Conservation (phyloP, 306 rosid species). For the Sicyos edulis region DNA sequence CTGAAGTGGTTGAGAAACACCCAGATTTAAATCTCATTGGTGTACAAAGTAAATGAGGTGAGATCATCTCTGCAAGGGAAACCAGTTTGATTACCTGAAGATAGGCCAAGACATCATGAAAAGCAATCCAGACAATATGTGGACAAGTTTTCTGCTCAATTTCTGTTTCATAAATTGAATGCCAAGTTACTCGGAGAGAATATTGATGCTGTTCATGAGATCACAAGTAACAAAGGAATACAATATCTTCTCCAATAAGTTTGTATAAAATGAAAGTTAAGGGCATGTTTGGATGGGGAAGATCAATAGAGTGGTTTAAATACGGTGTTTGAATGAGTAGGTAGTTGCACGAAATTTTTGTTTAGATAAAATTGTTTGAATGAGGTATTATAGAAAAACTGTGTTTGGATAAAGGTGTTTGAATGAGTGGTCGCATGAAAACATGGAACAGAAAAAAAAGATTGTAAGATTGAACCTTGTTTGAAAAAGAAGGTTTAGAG, state of each 20-base stretch:
- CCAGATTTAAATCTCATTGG: conserved; percentile 13
- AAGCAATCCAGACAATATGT: conserved; percentile 72
- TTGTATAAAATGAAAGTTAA: background rate
- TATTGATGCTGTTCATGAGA: background rate
- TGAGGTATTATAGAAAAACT: too few relatives aligned
- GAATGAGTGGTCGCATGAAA: too few relatives aligned
- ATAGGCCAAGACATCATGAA: conserved; percentile 80
- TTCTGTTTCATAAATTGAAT: conserved; percentile 37
- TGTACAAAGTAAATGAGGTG: background rate
- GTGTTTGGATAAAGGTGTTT: too few relatives aligned
- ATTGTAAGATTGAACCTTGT: too few relatives aligned
- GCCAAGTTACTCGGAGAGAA: background rate
- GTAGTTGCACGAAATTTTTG: too few relatives aligned
- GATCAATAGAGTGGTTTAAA: too few relatives aligned
- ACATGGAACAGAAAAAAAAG: too few relatives aligned
- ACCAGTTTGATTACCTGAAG: conserved; percentile 54
- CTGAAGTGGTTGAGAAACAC: conserved; percentile 22
- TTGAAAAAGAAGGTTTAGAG: too few relatives aligned
- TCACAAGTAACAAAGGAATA: background rate
- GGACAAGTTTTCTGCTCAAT: conserved; percentile 83
- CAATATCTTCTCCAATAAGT: background rate
- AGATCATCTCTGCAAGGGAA: conserved; percentile 12
- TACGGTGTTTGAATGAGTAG: too few relatives aligned
- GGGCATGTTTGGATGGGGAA: too few relatives aligned
- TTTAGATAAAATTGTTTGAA: too few relatives aligned